These are phyloP conservation scores for Chrysochromulina parva DNA, from an alignment of 78 protist species.

Conservation along the genomic window DNA sequence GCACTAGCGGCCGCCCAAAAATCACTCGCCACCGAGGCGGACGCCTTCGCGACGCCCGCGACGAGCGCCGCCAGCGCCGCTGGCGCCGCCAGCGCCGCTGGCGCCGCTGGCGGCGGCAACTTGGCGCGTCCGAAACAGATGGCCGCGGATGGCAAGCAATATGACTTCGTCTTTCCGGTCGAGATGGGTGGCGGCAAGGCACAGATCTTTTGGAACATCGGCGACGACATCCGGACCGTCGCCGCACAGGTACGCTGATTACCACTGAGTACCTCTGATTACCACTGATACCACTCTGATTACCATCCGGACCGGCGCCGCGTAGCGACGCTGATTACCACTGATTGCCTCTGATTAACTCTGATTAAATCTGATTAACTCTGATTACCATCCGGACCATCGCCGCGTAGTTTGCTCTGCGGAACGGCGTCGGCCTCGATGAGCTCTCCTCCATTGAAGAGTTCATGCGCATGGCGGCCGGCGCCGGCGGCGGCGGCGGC, in stretches of 20 bases:
- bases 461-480: neutral
- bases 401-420: neutral
- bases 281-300: too few species aligned
- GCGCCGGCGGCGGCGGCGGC: neutral
- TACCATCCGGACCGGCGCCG: too few species aligned
- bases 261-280: too few species aligned
- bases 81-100: neutral
- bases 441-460: neutral
- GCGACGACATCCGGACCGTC: neutral
- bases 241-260: neutral
- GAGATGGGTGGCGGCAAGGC: neutral
- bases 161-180: neutral
- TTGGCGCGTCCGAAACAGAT: too few species aligned
- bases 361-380: too few species aligned
- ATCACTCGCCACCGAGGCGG: too few species aligned
- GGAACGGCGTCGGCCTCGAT: neutral
- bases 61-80: too few species aligned
- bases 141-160: neutral
- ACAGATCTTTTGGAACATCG: neutral
- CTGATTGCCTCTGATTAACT: too few species aligned
- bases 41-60: too few species aligned
- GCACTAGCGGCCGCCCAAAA: too few species aligned
- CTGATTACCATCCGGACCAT: too few species aligned
- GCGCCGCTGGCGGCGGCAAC: neutral
- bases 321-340: too few species aligned